A percentile compares a stretch with the other conserved stretches of the same genome.
Conservation (phyloP, 2,329 filamentous ascomycete species). For the Esteya vermicola region DNA sequence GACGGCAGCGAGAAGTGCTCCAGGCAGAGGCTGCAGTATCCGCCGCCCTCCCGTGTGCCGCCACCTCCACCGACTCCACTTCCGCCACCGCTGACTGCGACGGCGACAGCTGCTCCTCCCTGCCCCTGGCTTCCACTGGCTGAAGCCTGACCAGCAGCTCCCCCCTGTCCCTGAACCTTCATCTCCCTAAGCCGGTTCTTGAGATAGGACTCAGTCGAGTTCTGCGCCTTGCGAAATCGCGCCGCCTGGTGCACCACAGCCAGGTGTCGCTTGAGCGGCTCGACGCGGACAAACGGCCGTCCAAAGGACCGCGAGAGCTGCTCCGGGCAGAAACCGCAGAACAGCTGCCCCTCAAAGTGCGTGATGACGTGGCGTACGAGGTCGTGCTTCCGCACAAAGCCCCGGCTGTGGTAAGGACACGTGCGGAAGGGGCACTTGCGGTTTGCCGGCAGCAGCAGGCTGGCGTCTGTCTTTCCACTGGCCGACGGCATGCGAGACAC, state of each 20-base stretch:
- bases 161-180: no score
- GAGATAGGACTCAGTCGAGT: constrained; percentile 4
- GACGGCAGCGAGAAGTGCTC: not conserved
- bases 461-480: not conserved
- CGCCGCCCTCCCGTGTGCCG: no score
- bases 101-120: no score
- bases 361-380: constrained; percentile 7
- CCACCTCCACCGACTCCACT: no score
- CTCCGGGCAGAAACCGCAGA: constrained; percentile 6
- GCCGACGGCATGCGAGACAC: no score
- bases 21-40: constrained; percentile 3
- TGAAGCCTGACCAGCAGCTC: no score
- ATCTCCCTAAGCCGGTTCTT: not conserved
- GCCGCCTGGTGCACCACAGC: constrained; percentile 3
- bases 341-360: constrained; percentile 5
- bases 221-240: constrained; percentile 4
- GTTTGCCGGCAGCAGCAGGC: constrained; percentile 2
- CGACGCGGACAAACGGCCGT: constrained; percentile 2
- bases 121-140: no score
- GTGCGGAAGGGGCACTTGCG: constrained; percentile 1
- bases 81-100: no score
- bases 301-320: constrained; percentile 2
- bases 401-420: constrained; percentile 3
- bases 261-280: constrained; percentile 6
- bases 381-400: constrained; percentile 5